phyloP scores from a whole-genome alignment of 805 yeast species.

The Saccharomycopsis schoenii region DNA sequence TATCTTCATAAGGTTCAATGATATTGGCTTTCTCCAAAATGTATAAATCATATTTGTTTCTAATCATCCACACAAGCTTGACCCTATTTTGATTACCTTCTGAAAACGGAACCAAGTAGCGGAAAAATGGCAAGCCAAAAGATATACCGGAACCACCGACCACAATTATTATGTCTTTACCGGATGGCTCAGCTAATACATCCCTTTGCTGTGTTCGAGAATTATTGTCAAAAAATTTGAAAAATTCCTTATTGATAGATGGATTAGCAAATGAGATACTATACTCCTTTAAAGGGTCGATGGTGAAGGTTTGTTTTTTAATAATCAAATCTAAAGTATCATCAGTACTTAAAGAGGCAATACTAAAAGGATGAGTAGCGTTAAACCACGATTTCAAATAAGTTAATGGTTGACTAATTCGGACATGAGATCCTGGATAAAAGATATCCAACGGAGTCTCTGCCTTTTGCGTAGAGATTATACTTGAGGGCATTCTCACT shows the following conservation, averaged over 20 bases:
- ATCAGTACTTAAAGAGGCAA: conserved; percentile 37
- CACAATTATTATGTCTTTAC: conserved; percentile 34
- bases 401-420: conserved; percentile 33
- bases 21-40: conserved; percentile 29
- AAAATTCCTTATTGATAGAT: neutral
- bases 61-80: conserved; percentile 46
- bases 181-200: conserved; percentile 23
- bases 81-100: conserved; percentile 17
- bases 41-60: conserved; percentile 37
- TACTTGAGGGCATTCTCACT: conserved; percentile 1
- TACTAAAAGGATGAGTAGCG: conserved; percentile 63
- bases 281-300: conserved; percentile 14
- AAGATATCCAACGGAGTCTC: conserved; percentile 20
- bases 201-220: conserved; percentile 30
- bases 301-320: conserved; percentile 28
- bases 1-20: neutral
- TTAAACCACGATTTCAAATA: conserved; percentile 36
- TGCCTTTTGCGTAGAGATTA: neutral
- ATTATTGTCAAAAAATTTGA: neutral
- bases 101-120: conserved; percentile 1
- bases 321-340: conserved; percentile 35
- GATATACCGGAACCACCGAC: conserved; percentile 74
- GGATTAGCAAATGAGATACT: conserved; percentile 16
- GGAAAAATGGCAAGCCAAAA: conserved; percentile 38
- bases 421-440: conserved; percentile 48